These are phyloP conservation scores for Vaucheria bursata DNA, from an alignment of 352 stramenopile species.

Conservation along the genomic window DNA sequence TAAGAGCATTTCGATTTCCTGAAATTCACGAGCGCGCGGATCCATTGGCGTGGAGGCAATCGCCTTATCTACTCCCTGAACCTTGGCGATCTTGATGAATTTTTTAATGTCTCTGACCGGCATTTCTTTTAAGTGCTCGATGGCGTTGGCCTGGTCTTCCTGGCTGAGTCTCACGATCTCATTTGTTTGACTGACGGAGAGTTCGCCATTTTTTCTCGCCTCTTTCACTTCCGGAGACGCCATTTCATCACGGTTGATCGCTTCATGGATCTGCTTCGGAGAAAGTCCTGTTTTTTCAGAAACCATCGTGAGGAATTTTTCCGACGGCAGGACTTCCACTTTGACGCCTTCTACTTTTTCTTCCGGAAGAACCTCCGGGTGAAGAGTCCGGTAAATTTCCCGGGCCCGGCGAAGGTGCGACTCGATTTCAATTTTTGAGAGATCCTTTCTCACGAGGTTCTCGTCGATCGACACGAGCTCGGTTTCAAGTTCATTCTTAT, in stretches of 20 bases:
- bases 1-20: neutral
- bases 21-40: neutral
- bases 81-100: neutral
- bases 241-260: neutral
- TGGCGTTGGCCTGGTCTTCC: neutral
- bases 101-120: neutral
- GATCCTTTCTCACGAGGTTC: neutral
- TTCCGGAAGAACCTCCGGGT: neutral
- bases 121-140: neutral
- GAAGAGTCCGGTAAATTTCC: neutral
- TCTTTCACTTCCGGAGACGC: neutral
- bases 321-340: neutral
- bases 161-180: conserved; percentile 1
- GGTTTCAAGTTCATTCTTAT: neutral
- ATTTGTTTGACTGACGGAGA: neutral
- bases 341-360: no score
- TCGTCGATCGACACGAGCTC: neutral
- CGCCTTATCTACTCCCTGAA: neutral
- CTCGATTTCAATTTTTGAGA: neutral
- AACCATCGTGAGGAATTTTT: neutral
- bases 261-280: neutral
- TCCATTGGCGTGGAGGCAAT: neutral
- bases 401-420: neutral
- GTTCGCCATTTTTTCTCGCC: neutral
- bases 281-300: neutral